Evolutionary conservation across 2,329 filamentous ascomycete species (phyloP), one percentile per base, ranked within the genome.

Genomic region (Phyllosticta citrichinensis): DNA sequence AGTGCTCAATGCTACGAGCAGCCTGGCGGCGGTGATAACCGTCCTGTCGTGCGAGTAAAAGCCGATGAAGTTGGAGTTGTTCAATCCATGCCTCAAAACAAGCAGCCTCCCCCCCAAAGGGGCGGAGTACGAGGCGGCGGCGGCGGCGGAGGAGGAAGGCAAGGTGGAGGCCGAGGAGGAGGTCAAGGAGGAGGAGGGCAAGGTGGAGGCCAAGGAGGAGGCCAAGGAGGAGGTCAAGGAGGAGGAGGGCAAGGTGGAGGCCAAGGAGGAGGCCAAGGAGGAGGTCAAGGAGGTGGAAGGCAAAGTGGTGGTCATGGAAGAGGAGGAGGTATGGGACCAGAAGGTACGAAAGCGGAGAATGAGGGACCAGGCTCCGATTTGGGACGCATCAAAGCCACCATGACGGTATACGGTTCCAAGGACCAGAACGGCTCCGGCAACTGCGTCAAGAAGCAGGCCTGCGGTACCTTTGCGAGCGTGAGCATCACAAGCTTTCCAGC

Each of bases 391-490:
- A 57, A 57, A 20, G 63, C 62, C 14, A 62, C 64, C 17, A 63
- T 64, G 55, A 65, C 64, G 4, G 55, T 61, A n/a, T 65, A 65
- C 50, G 64, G 64, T 17, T 61, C 62, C 11, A 64, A 56, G 11
- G 64, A 65, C 52, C 57, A 54, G 9, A 58, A 57, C 27, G 61
- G 61, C 20, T 64, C 62, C 4, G 62, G 62, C 5, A 65, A 62
- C 58, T 65, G 64, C 50, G 56, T 61, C 19, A 60, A 61, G 33
- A 62, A 52, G 20, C 62, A 55, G 4, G 64, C 63, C n/a, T 65
- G 64, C 52, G 64, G 63, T 3, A 63, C 62, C 52, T 65, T 64
- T 56, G 63, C 60, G 19, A 57, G 58, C 50, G 63, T 65, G 22
- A 22, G 22, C 3, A 22, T 22, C 22, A 22, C 22, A 52, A 55